phyloP scores from a whole-genome alignment of 441 rosid species.

The Adansonia gregorii region DNA sequence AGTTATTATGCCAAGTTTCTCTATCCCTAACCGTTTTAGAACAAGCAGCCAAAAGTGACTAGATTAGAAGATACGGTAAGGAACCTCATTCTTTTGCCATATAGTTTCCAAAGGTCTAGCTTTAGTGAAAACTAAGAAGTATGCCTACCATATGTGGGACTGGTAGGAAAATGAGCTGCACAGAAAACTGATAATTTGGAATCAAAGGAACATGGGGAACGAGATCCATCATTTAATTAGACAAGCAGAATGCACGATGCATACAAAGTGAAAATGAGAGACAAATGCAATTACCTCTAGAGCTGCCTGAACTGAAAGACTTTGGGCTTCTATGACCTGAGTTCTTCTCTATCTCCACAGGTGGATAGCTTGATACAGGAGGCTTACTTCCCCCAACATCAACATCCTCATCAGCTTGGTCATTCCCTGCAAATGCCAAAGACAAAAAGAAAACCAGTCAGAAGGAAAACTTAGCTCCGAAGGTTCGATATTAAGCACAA shows the following conservation, averaged over 20 bases:
- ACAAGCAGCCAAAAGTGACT: neutral
- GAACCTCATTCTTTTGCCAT: neutral
- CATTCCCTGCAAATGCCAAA: constrained; percentile 49
- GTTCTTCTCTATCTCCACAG: constrained; percentile 52
- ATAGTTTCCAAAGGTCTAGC: neutral
- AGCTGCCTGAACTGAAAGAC: constrained; percentile 46
- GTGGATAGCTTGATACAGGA: constrained; percentile 55
- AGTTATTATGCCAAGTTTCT: neutral
- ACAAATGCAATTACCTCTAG: constrained; percentile 45
- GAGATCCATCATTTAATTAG: neutral
- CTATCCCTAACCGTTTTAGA: neutral
- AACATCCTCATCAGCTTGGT: constrained; percentile 60
- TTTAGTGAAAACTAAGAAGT: neutral
- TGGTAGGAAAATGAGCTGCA: neutral
- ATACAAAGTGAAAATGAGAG: neutral
- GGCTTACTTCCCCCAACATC: constrained; percentile 67
- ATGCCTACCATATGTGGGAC: neutral
- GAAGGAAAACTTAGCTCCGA: constrained; percentile 7
- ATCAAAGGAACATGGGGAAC: neutral
- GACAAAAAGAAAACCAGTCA: constrained; percentile 17
- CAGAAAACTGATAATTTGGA: neutral
- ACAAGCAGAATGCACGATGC: constrained; percentile 15
- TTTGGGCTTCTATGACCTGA: constrained; percentile 36
- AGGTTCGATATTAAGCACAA: constrained; percentile 4
- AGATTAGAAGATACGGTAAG: neutral